phyloP scores from a whole-genome alignment of 176 grass and related monocot genomes.

The Echinochloa phyllopogon region DNA sequence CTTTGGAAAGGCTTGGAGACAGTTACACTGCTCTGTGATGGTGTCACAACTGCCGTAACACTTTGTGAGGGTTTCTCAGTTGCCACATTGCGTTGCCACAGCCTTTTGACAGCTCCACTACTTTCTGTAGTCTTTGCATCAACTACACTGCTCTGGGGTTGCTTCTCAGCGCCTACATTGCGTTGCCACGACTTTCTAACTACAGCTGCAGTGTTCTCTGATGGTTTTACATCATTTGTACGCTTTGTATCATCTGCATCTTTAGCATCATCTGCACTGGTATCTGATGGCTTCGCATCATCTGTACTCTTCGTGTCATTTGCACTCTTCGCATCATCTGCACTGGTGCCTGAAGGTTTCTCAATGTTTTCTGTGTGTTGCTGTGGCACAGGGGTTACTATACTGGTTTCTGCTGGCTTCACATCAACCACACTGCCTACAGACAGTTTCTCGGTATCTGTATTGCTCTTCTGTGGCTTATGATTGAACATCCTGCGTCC shows the following conservation, averaged over 20 bases:
- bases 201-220: conserved; percentile 28
- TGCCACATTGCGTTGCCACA: conserved; percentile 45
- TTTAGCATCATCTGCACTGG: conserved; percentile 28
- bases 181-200: conserved; percentile 48
- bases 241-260: conserved; percentile 1
- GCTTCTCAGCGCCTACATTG: conserved; percentile 40
- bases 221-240: conserved; percentile 39
- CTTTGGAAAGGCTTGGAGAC: conserved; percentile 28
- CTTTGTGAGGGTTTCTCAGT: conserved; percentile 47
- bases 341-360: conserved; percentile 32
- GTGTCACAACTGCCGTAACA: background rate
- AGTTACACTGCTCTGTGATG: conserved; percentile 42
- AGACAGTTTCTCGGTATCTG: conserved; percentile 27
- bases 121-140: conserved; percentile 47
- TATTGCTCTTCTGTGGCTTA: conserved; percentile 38
- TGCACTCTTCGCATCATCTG: conserved; percentile 1
- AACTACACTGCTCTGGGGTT: conserved; percentile 42
- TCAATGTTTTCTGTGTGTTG: conserved; percentile 36
- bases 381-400: conserved; percentile 23
- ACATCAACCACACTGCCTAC: conserved; percentile 40
- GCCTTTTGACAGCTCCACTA: conserved; percentile 44
- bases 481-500: conserved; percentile 38
- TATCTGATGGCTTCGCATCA: conserved; percentile 15
- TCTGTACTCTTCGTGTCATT: conserved; percentile 1
- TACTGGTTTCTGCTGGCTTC: conserved; percentile 45